Percentiles rank a stretch among this genome's conserved stretches.
Evolutionary conservation across 2,329 filamentous ascomycete genomes (phyloP).

Genomic region (Drechslera avenae): DNA sequence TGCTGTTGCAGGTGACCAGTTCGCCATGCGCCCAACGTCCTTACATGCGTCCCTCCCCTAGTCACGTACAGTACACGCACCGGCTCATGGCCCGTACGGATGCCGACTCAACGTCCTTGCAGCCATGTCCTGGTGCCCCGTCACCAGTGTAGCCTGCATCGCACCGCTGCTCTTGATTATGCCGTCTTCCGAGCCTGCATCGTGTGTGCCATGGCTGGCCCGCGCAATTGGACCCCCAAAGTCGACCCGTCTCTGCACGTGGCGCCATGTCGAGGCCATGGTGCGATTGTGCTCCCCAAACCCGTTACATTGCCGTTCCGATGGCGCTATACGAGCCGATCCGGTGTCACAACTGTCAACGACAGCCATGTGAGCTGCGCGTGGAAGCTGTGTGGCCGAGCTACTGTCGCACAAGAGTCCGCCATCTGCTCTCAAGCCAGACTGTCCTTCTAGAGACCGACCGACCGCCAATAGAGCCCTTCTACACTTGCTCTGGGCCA

Average conservation of each 20-base stretch:
- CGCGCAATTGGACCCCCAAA: not conserved
- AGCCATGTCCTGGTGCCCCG: not conserved
- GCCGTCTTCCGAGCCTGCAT: not conserved
- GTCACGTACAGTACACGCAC: too few relatives aligned
- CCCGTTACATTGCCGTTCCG: constrained; percentile 24
- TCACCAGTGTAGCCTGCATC: not conserved
- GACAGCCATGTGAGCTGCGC: constrained; percentile 37
- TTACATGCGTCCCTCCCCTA: not conserved
- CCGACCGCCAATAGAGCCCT: constrained; percentile 3
- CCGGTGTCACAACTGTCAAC: constrained; percentile 43
- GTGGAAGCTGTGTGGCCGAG: constrained; percentile 30
- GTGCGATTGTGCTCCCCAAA: constrained; percentile 5
- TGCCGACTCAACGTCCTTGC: constrained; percentile 10
- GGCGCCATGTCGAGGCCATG: not conserved
- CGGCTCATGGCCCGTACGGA: too few relatives aligned
- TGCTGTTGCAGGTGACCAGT: constrained; percentile 24
- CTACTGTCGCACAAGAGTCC: constrained; percentile 25
- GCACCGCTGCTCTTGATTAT: not conserved
- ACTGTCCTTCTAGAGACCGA: not conserved
- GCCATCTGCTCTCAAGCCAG: constrained; percentile 15
- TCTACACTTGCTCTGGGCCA: constrained; percentile 6
- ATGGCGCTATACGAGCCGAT: constrained; percentile 31
- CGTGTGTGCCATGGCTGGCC: not conserved
- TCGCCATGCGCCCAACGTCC: constrained; percentile 20
- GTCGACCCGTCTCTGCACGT: not conserved